Conservation (phyloP, 306 rosid genomes). For the Cicer bijugum region DNA sequence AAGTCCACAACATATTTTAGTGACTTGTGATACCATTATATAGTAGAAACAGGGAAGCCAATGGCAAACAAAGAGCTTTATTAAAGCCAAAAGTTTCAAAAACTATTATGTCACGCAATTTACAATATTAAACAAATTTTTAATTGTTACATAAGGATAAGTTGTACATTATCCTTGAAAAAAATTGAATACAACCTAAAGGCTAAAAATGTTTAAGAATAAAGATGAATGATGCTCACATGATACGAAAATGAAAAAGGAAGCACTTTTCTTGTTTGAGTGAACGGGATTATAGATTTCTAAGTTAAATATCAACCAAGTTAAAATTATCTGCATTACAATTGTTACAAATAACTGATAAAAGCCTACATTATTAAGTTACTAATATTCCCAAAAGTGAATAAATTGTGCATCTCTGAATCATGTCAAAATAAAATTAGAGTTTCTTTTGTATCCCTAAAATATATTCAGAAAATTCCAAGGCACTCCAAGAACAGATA, state of each 20-base stretch:
- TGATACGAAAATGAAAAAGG: neutral
- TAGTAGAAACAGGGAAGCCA: neutral
- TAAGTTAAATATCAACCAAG: neutral
- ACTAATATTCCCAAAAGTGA: slow-evolving; percentile 1
- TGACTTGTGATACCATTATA: neutral
- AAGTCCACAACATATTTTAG: neutral
- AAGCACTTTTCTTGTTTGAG: neutral
- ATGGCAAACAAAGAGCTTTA: neutral
- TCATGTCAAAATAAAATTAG: neutral
- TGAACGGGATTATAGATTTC: neutral
- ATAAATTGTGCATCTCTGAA: neutral
- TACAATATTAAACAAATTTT: neutral
- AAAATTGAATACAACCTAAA: neutral
- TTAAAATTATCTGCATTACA: neutral
- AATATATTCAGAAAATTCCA: neutral
- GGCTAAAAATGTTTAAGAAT: neutral
- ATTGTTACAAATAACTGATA: neutral
- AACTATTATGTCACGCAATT: neutral
- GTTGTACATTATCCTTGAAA: neutral
- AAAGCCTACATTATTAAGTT: slow-evolving; percentile 1
- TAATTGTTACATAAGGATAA: slow-evolving; percentile 3
- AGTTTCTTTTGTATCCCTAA: neutral
- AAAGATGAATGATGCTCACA: slow-evolving; percentile 1
- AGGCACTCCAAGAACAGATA: neutral
- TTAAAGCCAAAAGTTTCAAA: neutral